Conservation (phyloP, 2,329 filamentous ascomycete species). For the Verticillium tricorpus region DNA sequence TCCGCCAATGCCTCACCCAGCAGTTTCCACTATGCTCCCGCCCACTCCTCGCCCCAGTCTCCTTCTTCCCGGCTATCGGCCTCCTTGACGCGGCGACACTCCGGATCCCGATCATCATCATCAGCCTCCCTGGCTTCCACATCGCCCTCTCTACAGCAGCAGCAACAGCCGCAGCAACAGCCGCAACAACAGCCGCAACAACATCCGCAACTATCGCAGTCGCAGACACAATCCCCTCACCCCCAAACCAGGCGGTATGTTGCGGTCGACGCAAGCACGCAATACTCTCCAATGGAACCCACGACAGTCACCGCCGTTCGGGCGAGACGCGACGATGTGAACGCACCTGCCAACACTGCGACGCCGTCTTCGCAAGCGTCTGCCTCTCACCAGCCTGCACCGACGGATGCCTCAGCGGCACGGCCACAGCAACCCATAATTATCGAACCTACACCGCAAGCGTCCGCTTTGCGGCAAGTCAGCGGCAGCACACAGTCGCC, state of each 20-base stretch:
- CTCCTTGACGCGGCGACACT: constrained; percentile 35
- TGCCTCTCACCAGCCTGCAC: constrained; percentile 7
- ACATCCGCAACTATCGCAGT: constrained; percentile 1
- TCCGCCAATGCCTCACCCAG: constrained; percentile 49
- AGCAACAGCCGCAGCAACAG: constrained; percentile 17
- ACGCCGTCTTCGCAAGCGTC: constrained; percentile 5
- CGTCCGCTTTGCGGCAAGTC: constrained; percentile 3
- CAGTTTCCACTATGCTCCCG: constrained; percentile 45
- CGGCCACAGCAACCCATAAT: constrained; percentile 2
- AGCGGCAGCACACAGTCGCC: constrained; percentile 24
- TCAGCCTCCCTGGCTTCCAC: constrained; percentile 20
- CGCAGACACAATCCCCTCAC: constrained; percentile 10
- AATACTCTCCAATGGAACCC: constrained; percentile 45
- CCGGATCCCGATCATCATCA: constrained; percentile 28
- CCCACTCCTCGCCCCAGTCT: constrained; percentile 34
- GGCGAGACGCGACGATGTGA: constrained; percentile 19
- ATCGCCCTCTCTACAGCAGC: constrained; percentile 19
- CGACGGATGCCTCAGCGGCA: not conserved
- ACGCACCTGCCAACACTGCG: not conserved
- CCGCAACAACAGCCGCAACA: constrained; percentile 14
- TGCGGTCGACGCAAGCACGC: constrained; percentile 41
- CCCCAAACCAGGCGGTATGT: constrained; percentile 35
- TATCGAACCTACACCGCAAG: not conserved
- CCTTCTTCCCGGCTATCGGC: constrained; percentile 35
- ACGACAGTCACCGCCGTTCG: constrained; percentile 14